Evolutionary conservation across 1,139 yeast species (phyloP), one percentile per base, ranked within the genome.

Genomic region (Taphrina betulina): DNA sequence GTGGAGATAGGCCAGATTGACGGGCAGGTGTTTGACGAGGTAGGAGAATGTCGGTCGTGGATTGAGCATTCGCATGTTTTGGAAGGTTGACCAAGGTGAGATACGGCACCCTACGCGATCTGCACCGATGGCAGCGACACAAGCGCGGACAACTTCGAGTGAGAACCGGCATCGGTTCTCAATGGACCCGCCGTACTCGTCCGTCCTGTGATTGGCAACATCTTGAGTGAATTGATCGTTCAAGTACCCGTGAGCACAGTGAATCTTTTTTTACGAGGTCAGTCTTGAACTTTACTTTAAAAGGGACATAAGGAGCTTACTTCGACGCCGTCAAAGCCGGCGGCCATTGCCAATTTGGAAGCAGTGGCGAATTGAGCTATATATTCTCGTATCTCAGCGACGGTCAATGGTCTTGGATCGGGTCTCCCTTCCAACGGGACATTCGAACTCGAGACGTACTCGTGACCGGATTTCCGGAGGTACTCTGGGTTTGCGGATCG

Each of bases 301-400:
- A 76, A n/a, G n/a, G n/a, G n/a, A n/a, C n/a, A n/a, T n/a, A n/a
- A n/a, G 46, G 72, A 72, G 65, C 83, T 90, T 57, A 84, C 66
- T 68, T 84, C 87, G 40, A 84, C 76, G 62, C 81, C 81, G 66
- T 84, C 90, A 60, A 82, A 81, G 12, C 89, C 88, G 2, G 84
- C 83, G 5, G 37, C 66, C 40, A 78, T 61, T 1, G 82, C 78
- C 50, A 72, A 71, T 62, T 56, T 53, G 33, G 81, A 81, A 4
- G 81, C 80, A 2, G 63, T 60, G 0, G 69, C 72, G 60, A 67
- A 78, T 34, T 69, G 67, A 58, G 69, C 60, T 23, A 75, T 68
- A 51, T 71, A 65, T 38, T 69, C 65, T 57, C 73, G 66, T 63
- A 81, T 71, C 60, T 79, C 83, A 16, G 67, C 72, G 17, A 61